Base-by-base conservation (phyloP, 495 filamentous ascomycete genomes). In the Penicillium manginii region DNA sequence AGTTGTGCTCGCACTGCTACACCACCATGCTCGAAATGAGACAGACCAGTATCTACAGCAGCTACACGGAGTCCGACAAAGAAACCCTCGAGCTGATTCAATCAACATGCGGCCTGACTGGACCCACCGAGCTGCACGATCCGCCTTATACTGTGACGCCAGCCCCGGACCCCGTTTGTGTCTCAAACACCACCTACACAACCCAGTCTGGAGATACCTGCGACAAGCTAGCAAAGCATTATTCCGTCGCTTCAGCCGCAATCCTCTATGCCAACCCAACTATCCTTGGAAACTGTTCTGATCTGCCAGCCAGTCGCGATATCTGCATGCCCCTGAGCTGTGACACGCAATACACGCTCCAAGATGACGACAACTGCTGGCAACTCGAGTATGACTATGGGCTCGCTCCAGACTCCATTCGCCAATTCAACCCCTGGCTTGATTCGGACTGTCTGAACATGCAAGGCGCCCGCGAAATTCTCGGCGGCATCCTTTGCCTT, bases 1-100 rank as follows among this genome's bases (percentile, higher is more conserved):
- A 69, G 46, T 31, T 62, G 17, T 69, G 63, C 50, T 69, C 66
- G 8, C 47, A 53, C 33, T 69, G 63, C 57, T 63, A 61, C 54
- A 40, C 56, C 17, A 29, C n/a, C 17, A 46, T 40, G 4, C 63
- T 66, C 10, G 21, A 50, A 39, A 55, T 69, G 21, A 65, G 60
- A 56, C 66, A 69, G 48, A n/a, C 19, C 7, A 52, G 52, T 14
- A 51, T 52, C 11, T 69, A 66, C 52, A 63, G 59, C 3, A 46
- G 33, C 29, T 69, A 66, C 63, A 42, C 57, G 21, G 33, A 57
- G 15, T 42, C 45, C 15, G 7, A 40, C 15, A 3, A 8, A 3
- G 15, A 5, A 12, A n/a, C 15, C 37, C 14, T 40, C 7, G 3
- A 40, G 14, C 6, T 12, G 15, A 40, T 40, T 12, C 7, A 40